Percentiles rank a stretch among this genome's conserved stretches.
phyloP scores from a whole-genome alignment of 306 rosid genomes.

The Psophocarpus tetragonolobus region DNA sequence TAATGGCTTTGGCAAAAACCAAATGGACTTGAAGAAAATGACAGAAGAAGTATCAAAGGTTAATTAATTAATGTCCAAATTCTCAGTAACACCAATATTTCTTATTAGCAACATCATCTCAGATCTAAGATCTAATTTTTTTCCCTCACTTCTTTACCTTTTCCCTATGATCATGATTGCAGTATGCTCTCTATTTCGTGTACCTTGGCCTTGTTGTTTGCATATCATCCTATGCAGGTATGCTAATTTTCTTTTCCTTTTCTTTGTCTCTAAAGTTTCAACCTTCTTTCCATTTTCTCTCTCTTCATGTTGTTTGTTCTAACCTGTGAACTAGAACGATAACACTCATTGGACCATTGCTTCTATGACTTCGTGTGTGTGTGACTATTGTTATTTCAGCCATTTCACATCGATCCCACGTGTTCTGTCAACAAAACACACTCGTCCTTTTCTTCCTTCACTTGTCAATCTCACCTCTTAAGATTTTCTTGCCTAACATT shows the following conservation, averaged over 20 bases:
- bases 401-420: slow-evolving; percentile 53
- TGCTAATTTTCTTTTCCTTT: neutral
- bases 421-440: slow-evolving; percentile 30
- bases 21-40: slow-evolving; percentile 79
- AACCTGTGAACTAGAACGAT: slow-evolving; percentile 30
- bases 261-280: neutral
- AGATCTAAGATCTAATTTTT: slow-evolving; percentile 58
- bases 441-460: slow-evolving; percentile 40
- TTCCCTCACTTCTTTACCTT: neutral
- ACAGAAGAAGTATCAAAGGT: slow-evolving; percentile 94
- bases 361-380: slow-evolving; percentile 13
- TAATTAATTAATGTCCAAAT: neutral
- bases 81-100: neutral
- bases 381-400: slow-evolving; percentile 26
- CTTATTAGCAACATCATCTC: neutral
- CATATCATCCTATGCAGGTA: slow-evolving; percentile 93
- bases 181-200: slow-evolving; percentile 95
- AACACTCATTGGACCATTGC: slow-evolving; percentile 41
- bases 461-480: slow-evolving; percentile 33
- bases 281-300: neutral
- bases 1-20: slow-evolving; percentile 95
- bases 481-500: slow-evolving; percentile 29
- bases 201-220: slow-evolving; percentile 94
- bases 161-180: slow-evolving; percentile 34
- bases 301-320: slow-evolving; percentile 9